Evolutionary conservation across 1,139 yeast genomes (phyloP), one percentile per base, ranked within the genome.

Genomic region (Casaregolazyma lundiana): DNA sequence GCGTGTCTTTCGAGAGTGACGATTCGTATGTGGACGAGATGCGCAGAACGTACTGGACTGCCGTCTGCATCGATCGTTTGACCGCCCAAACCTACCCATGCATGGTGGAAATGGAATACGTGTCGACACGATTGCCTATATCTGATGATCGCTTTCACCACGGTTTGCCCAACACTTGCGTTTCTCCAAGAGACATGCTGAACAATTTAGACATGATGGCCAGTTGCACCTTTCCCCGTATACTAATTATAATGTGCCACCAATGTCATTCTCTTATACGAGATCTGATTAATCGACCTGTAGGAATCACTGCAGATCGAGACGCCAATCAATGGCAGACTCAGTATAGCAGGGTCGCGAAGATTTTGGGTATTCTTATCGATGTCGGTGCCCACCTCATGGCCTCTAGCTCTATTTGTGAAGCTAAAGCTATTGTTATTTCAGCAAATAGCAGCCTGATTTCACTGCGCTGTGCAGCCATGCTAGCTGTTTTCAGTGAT

Each of bases 11-110:
- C 2, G 16, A 30, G 29, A 18, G 29, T 2, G 19, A 40, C 7
- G 32, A 35, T 2, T 19, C 34, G 4, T 15, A 13, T 11, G 30
- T 21, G 16, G 43, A 40, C 21, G 43, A 40, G 22, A 24, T 30
- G 30, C 17, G 43, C 16, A 29, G 43, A 21, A 40, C 43, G 13
- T 40, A 30, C 26, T 40, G 15, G 16, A 21, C 30, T 8, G 37
- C 32, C 2, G 6, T 40, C 4, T 9, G 4, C 29, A 17, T 18
- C 13, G 37, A 32, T 7, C 34, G 17, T n/a, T 6, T 40, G 11
- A 30, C 30, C 19, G 34, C 22, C 7, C 17, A 24, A 15, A 24
- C 29, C 4, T n/a, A 20, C 5, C 26, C 37, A 11, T 18, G 29
- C 5, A 15, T 22, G 11, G 18, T 32, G n/a, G 16, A 22, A 6